Percentiles rank a stretch among this genome's conserved stretches.
Evolutionary conservation across 2,329 filamentous ascomycete genomes (phyloP).

Genomic region (Hyphodiscus sp.): DNA sequence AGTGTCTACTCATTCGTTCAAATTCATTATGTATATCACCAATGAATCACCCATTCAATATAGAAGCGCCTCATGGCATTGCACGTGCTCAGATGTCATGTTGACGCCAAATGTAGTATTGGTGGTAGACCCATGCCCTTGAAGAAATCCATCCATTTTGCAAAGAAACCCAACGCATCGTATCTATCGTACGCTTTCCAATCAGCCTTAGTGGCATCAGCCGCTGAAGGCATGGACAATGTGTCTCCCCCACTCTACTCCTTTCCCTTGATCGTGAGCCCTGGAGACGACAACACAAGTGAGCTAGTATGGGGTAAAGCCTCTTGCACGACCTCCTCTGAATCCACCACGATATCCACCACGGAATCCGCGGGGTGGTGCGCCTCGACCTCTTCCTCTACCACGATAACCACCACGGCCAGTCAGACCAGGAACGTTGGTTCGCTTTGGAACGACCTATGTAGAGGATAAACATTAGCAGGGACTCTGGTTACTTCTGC

Average conservation of each 20-base stretch:
- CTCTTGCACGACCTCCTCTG: constrained; percentile 53
- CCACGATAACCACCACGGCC: constrained; percentile 54
- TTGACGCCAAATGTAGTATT: neutral
- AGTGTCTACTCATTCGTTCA: neutral
- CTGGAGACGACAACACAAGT: neutral
- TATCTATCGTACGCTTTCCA: constrained; percentile 20
- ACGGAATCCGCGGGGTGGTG: constrained; percentile 42
- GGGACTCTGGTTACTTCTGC: neutral
- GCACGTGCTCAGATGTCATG: neutral
- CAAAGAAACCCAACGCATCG: constrained; percentile 6
- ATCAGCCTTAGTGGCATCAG: neutral
- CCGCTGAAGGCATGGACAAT: neutral
- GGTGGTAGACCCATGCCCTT: neutral
- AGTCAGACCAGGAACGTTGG: constrained; percentile 91
- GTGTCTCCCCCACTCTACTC: neutral
- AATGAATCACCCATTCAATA: neutral
- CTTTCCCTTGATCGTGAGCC: neutral
- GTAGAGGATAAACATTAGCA: constrained; percentile 5
- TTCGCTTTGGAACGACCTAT: constrained; percentile 83
- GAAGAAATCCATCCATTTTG: constrained; percentile 1
- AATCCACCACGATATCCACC: constrained; percentile 49
- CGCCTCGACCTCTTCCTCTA: constrained; percentile 42
- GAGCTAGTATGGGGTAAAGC: constrained; percentile 56
- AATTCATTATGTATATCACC: neutral
- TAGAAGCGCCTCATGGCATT: neutral